These are phyloP conservation scores for Phenoliferia sp. DNA, from an alignment of 1,284 basidiomycete species.

Conservation along the genomic window DNA sequence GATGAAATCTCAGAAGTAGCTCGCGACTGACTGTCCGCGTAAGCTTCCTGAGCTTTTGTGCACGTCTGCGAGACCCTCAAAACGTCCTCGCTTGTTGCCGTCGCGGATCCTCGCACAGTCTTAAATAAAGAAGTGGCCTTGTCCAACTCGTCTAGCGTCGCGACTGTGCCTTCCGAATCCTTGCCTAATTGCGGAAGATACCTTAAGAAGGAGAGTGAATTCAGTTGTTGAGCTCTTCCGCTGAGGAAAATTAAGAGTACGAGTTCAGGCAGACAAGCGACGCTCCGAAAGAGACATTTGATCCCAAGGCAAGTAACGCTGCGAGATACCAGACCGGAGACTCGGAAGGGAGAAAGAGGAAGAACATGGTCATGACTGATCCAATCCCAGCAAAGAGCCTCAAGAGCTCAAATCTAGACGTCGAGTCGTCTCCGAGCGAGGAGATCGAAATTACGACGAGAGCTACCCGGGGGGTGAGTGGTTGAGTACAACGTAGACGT, in stretches of 20 bases:
- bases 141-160: slow-evolving; percentile 27
- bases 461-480: not conserved
- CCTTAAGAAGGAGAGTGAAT: slow-evolving; percentile 23
- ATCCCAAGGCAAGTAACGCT: slow-evolving; percentile 60
- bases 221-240: not conserved
- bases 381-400: slow-evolving; percentile 68
- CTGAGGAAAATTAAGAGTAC: slow-evolving; percentile 47
- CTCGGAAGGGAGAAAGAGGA: slow-evolving; percentile 65
- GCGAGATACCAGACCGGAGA: slow-evolving; percentile 62
- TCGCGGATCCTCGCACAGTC: not conserved
- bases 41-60: slow-evolving; percentile 2
- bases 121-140: not conserved
- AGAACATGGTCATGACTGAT: slow-evolving; percentile 58
- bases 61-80: slow-evolving; percentile 9
- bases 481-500: slow-evolving; percentile 77
- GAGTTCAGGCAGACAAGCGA: slow-evolving; percentile 83
- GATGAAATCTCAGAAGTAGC: slow-evolving; percentile 71
- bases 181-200: slow-evolving; percentile 46
- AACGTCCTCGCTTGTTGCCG: slow-evolving; percentile 9
- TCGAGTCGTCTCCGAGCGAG: slow-evolving; percentile 50
- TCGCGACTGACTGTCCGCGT: slow-evolving; percentile 16
- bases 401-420: slow-evolving; percentile 68
- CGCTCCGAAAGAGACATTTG: slow-evolving; percentile 77
- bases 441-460: not conserved
- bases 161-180: slow-evolving; percentile 30